Conservation (phyloP, 2,329 filamentous ascomycete genomes). For the Clonostachys rhizophaga region DNA sequence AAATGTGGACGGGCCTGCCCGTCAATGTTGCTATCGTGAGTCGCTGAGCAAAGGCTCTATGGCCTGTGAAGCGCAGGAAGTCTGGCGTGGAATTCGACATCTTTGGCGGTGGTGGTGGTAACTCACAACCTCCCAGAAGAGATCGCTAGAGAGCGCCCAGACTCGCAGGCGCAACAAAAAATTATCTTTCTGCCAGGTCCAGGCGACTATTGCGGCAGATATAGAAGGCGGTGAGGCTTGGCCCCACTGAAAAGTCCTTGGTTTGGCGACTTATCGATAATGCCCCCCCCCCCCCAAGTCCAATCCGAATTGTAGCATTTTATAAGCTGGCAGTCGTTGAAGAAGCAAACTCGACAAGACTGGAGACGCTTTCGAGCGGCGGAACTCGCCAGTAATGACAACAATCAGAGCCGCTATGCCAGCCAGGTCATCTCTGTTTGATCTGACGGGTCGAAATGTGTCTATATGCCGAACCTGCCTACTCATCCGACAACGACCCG, state of each 20-base stretch:
- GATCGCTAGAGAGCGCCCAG: neutral
- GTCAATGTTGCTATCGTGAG: conserved; percentile 89
- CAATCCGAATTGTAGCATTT: too few species aligned
- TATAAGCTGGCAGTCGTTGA: too few species aligned
- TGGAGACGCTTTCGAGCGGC: too few species aligned
- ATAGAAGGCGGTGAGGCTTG: conserved; percentile 20
- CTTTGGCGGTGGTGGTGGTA: conserved; percentile 9
- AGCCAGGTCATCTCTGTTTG: conserved; percentile 24
- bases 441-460: conserved; percentile 24
- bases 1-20: conserved; percentile 84
- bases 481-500: conserved; percentile 14
- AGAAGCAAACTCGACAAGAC: too few species aligned
- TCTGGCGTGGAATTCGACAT: conserved; percentile 43
- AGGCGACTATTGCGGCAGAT: neutral
- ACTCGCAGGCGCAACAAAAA: conserved; percentile 12
- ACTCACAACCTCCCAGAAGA: neutral
- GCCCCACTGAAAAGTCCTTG: conserved; percentile 1
- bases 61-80: conserved; percentile 74
- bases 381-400: too few species aligned
- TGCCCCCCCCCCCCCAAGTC: neutral
- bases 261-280: conserved; percentile 23
- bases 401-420: conserved; percentile 15
- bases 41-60: conserved; percentile 76
- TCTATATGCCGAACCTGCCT: conserved; percentile 31
- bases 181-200: conserved; percentile 28